A percentile compares a stretch with the other conserved stretches of the same genome.
phyloP scores from a whole-genome alignment of 257 asterid genomes.

The Solanum okadae region DNA sequence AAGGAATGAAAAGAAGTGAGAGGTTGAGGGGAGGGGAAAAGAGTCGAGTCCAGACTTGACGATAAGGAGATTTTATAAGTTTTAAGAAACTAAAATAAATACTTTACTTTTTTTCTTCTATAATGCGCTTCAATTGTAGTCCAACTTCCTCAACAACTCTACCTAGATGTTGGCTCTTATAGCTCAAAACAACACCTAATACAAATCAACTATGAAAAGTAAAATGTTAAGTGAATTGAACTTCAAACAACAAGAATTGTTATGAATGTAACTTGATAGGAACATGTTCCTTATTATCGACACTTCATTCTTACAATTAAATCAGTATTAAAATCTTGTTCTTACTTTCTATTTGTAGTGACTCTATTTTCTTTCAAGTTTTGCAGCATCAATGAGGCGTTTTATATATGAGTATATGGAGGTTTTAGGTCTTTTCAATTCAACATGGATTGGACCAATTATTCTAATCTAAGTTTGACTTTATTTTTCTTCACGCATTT shows the following conservation, averaged over 20 bases:
- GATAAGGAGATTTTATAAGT: not conserved
- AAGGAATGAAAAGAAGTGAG: not conserved
- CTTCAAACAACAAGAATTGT: not conserved
- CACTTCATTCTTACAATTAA: not conserved
- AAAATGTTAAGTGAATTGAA: not conserved
- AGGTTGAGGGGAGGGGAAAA: not conserved
- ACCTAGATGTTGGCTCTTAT: not conserved
- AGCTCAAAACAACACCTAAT: not conserved
- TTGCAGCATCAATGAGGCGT: not conserved
- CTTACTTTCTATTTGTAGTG: not conserved
- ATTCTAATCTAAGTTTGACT: not conserved
- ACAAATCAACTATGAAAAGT: not conserved
- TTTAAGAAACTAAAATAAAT: not conserved
- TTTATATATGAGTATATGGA: not conserved
- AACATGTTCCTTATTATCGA: not conserved
- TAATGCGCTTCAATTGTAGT: not conserved
- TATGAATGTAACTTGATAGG: not conserved
- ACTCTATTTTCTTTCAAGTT: not conserved
- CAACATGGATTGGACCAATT: not conserved
- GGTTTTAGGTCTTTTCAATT: not conserved
- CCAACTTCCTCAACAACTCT: not conserved
- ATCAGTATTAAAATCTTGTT: not conserved
- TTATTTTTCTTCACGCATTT: not conserved
- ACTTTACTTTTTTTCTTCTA: not conserved
- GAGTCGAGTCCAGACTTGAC: not conserved